Percentiles rank a stretch among this genome's conserved stretches.
Conservation (phyloP, 202 grass and related monocot genomes). For the Dendrocalamus latiflorus region DNA sequence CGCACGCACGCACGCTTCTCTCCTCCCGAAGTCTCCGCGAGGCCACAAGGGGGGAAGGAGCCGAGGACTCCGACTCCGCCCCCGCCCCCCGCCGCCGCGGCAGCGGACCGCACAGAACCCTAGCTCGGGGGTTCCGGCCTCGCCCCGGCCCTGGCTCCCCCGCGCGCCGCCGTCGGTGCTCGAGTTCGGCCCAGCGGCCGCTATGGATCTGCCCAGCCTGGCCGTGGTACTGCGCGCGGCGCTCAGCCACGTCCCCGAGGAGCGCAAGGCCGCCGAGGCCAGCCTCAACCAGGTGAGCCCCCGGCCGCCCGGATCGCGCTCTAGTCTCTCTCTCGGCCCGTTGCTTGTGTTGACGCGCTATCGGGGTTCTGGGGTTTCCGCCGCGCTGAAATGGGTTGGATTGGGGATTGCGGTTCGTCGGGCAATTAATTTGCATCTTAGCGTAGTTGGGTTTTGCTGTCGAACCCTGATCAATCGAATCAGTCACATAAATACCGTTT, state of each 20-base stretch:
- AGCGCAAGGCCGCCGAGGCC: constrained; percentile 78
- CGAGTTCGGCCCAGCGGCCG: neutral
- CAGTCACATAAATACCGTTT: neutral
- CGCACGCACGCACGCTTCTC: no score
- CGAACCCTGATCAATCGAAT: neutral
- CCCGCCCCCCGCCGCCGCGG: no score
- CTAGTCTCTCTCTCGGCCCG: neutral
- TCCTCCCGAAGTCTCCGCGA: no score
- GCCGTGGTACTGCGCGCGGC: constrained; percentile 69
- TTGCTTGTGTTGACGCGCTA: neutral
- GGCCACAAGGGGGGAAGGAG: no score
- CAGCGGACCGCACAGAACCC: no score
- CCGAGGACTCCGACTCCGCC: no score
- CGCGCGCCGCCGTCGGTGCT: neutral
- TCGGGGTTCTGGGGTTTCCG: neutral
- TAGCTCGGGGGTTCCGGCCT: neutral
- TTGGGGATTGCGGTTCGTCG: neutral
- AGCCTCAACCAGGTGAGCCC: constrained; percentile 71
- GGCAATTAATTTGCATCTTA: neutral
- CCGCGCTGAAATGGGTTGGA: neutral
- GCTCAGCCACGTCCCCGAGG: constrained; percentile 72
- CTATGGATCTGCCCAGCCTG: constrained; percentile 78
- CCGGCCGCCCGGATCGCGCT: neutral
- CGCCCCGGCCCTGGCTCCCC: neutral
- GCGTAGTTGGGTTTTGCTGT: neutral